Evolutionary conservation across 2,329 filamentous ascomycete species (phyloP).

Genomic region (Pseudogymnoascus sp.): DNA sequence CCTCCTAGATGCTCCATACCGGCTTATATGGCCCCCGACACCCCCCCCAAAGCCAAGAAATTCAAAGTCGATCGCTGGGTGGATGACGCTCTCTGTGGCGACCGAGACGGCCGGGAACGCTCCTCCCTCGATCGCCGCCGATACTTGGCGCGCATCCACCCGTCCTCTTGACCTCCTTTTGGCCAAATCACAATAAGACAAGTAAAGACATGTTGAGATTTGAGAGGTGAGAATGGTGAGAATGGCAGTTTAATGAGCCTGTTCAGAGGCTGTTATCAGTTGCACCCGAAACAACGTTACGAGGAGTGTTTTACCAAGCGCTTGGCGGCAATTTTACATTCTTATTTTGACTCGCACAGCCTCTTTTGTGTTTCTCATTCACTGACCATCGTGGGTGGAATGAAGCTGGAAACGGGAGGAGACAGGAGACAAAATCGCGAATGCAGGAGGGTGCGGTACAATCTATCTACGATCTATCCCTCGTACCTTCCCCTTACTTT

Average conservation of each 20-base stretch:
- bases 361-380: background rate
- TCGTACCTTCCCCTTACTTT: background rate
- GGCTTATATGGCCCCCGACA: background rate
- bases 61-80: background rate
- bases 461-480: background rate
- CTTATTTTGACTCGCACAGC: background rate
- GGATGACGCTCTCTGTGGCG: background rate
- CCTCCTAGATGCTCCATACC: background rate
- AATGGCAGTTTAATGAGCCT: background rate
- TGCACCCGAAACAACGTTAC: background rate
- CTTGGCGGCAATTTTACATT: slow-evolving; percentile 2
- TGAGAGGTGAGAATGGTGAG: background rate
- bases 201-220: background rate
- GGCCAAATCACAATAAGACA: background rate
- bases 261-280: background rate
- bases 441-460: background rate
- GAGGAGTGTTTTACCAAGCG: background rate
- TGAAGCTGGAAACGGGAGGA: background rate
- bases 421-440: background rate
- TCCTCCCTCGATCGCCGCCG: background rate
- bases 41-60: background rate
- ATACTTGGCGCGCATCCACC: background rate
- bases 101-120: background rate
- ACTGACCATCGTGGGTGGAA: background rate
- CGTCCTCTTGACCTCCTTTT: background rate